Conservation (phyloP, 2,329 filamentous ascomycete species). For the Aspergillus hiratsukae region DNA sequence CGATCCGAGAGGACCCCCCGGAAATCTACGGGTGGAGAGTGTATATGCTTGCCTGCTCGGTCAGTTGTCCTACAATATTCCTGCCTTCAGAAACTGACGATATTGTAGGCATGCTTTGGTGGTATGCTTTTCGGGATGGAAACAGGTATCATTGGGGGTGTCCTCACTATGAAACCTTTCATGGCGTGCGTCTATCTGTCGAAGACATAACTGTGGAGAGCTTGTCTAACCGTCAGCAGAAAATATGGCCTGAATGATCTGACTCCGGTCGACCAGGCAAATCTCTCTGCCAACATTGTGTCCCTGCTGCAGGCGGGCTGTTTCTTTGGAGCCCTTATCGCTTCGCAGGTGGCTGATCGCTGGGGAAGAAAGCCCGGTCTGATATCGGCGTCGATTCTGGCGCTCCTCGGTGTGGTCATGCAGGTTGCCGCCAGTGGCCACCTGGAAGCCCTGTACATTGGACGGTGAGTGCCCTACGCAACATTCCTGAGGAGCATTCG, state of each 20-base stretch:
- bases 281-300: slow-evolving; percentile 64
- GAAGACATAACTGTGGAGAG: not conserved
- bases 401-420: slow-evolving; percentile 59
- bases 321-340: slow-evolving; percentile 59
- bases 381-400: slow-evolving; percentile 53
- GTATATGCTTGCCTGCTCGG: slow-evolving; percentile 58
- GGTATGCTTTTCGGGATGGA: slow-evolving; percentile 65
- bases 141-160: slow-evolving; percentile 65
- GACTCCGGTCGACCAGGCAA: slow-evolving; percentile 42
- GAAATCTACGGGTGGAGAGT: slow-evolving; percentile 69
- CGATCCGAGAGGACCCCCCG: slow-evolving; percentile 63
- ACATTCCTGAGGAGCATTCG: not conserved
- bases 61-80: slow-evolving; percentile 20
- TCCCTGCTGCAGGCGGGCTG: slow-evolving; percentile 67
- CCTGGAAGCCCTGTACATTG: slow-evolving; percentile 61
- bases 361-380: slow-evolving; percentile 55
- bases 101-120: slow-evolving; percentile 57
- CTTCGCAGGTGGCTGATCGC: slow-evolving; percentile 34
- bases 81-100: slow-evolving; percentile 2
- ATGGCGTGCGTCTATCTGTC: slow-evolving; percentile 41
- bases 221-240: slow-evolving; percentile 28
- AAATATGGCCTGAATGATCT: slow-evolving; percentile 50
- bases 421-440: slow-evolving; percentile 60
- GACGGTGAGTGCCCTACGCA: slow-evolving; percentile 43
- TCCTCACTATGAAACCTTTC: slow-evolving; percentile 58